These are phyloP conservation scores for Penicillium brevicompactum DNA, from an alignment of 2,329 filamentous ascomycete species.

Conservation along the genomic window DNA sequence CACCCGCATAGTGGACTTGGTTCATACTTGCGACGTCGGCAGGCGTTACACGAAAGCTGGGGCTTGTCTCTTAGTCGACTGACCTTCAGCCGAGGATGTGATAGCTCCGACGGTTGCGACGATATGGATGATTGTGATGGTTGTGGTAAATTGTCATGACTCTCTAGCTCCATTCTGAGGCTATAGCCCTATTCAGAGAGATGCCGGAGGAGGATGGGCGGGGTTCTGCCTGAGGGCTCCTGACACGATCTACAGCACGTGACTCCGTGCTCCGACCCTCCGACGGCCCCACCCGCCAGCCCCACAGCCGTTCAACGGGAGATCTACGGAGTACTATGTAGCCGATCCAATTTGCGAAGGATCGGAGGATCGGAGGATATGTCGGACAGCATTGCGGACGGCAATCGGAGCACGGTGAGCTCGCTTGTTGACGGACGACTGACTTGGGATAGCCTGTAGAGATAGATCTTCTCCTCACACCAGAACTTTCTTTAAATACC, in stretches of 20 bases:
- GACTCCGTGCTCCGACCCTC: constrained; percentile 7
- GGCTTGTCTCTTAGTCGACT: constrained; percentile 37
- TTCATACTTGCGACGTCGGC: constrained; percentile 39
- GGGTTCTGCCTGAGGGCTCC: constrained; percentile 2
- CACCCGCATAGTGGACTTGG: not conserved
- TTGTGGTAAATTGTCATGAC: not conserved
- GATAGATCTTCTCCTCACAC: not conserved
- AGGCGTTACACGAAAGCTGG: constrained; percentile 40
- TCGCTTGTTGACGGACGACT: not conserved
- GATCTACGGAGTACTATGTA: no score
- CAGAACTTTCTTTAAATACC: not conserved
- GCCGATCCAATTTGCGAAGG: constrained; percentile 4
- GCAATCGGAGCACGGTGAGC: no score
- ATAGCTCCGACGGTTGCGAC: not conserved
- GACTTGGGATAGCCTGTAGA: not conserved
- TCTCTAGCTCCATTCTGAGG: not conserved
- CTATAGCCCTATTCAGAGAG: constrained; percentile 1
- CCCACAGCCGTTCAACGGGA: constrained; percentile 1
- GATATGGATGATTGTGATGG: not conserved
- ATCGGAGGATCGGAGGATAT: not conserved
- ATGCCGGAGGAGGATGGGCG: not conserved
- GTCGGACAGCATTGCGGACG: not conserved
- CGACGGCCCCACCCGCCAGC: not conserved
- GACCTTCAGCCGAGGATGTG: constrained; percentile 7
- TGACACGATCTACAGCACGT: not conserved